phyloP scores from a whole-genome alignment of 257 asterid genomes.

The Solanum chaucha region DNA sequence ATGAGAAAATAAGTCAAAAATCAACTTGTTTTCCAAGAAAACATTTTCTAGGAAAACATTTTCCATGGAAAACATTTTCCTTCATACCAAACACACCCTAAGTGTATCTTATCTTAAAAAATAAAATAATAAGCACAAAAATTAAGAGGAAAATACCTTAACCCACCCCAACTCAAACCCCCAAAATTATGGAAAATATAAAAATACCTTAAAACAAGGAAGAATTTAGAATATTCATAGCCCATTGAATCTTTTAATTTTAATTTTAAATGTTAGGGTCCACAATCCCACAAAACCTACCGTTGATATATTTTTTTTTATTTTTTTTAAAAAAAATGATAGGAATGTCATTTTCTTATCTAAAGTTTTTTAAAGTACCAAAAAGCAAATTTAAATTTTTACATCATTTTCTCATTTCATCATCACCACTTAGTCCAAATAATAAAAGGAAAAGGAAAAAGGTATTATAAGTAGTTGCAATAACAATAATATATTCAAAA shows the following conservation, averaged over 20 bases:
- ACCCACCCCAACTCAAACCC: neutral
- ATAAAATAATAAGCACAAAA: neutral
- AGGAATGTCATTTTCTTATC: neutral
- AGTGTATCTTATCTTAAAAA: neutral
- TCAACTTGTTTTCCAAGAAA: too few species aligned
- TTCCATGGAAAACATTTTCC: too few species aligned
- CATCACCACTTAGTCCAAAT: neutral
- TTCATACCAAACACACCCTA: too few species aligned
- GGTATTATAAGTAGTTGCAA: neutral
- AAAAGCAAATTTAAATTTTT: neutral
- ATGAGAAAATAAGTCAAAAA: too few species aligned
- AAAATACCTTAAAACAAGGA: neutral
- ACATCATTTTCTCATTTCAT: neutral
- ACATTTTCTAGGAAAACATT: too few species aligned
- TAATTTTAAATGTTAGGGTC: neutral
- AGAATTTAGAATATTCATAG: neutral
- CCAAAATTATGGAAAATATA: neutral
- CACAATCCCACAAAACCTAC: neutral
- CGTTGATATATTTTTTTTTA: neutral
- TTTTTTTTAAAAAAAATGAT: neutral
- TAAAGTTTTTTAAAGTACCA: neutral
- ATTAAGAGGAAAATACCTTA: neutral
- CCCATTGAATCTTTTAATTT: neutral
- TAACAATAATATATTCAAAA: neutral
- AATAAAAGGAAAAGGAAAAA: neutral